phyloP scores from a whole-genome alignment of 805 yeast species.

The Pichia eremophila region DNA sequence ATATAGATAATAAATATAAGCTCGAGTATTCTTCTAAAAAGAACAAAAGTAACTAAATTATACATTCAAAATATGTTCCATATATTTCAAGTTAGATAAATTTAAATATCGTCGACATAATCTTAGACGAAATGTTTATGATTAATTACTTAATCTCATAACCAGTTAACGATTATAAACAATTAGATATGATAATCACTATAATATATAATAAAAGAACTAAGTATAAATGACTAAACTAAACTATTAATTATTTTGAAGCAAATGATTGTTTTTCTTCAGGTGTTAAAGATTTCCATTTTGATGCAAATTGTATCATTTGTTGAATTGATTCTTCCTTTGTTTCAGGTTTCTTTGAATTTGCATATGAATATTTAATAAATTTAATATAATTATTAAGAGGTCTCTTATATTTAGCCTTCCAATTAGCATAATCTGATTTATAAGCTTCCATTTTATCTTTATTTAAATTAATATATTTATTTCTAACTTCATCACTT shows the following conservation, averaged over 20 bases:
- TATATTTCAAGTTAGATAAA: no score
- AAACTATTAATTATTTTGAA: conserved; percentile 5
- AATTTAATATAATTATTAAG: conserved; percentile 18
- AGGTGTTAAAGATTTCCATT: conserved; percentile 16
- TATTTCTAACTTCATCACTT: conserved; percentile 12
- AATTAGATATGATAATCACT: no score
- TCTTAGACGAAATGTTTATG: no score
- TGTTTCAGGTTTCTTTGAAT: conserved; percentile 7
- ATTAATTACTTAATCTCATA: no score
- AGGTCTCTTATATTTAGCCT: conserved; percentile 15
- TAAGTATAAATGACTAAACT: no score
- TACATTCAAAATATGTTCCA: no score
- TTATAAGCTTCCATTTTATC: conserved; percentile 6
- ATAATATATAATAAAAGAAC: no score
- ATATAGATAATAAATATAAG: no score
- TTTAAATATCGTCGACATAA: no score
- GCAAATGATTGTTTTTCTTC: conserved; percentile 18
- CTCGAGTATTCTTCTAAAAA: no score
- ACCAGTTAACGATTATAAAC: no score
- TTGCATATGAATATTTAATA: conserved; percentile 11
- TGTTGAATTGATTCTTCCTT: conserved; percentile 9
- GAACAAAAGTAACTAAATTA: no score
- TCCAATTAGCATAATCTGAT: conserved; percentile 17
- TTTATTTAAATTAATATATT: conserved; percentile 5
- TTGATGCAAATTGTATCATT: conserved; percentile 14